Base-by-base conservation (phyloP, 257 asterid species). In the Forsythia suspensa region DNA sequence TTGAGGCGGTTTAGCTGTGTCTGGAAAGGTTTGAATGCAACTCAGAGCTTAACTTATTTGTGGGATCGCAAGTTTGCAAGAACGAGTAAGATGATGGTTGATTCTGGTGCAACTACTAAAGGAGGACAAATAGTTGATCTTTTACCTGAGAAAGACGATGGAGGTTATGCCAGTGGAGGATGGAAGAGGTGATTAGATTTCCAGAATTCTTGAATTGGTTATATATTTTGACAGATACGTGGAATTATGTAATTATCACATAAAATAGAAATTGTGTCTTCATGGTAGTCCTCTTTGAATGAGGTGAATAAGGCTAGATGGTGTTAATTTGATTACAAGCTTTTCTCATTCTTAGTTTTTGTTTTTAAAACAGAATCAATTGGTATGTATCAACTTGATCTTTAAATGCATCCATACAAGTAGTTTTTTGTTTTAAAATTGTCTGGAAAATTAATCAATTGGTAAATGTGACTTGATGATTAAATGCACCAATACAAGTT, bases 161-260 rank as follows among this genome's bases (percentile, higher is more conserved):
- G 96, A 63, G 91, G 97, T 83, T 92, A 85, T 82, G 90, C 88
- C 38, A 90, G 94, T 43, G 99, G 99, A 74, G 97, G 93, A 82
- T 96, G 96, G 97, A 93, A 92, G 80, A 95, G 99, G 99, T 93
- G 88, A 88, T 82, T 84, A 67, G 38, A 42, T 83, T 3, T 77
- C 44, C 61, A 42, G 72, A 66, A 43, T 79, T 71, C 59, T 79
- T 51, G 59, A 59, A 78, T 79, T 51, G 20, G 13, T 21, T 59
- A 20, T 59, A 29, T 66, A 29, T 5, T 52, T 42, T 12, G 40
- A 46, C 34, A 21, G 38, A 52, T 46, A 42, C 15, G 63, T 57
- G 11, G 66, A 66, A 24, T 75, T 37, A 20, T 40, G 34, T 55
- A 36, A 76, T 34, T 61, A 57, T 74, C 10, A 57, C 40, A 8